Percentiles rank a stretch among this genome's conserved stretches.
Evolutionary conservation across 176 grass and related monocot genomes (phyloP).

Genomic region (barley (Hordeum vulgare)): MorexV3_pseudomolecules_assembly NC_058520.1:126631798-126632297

Average conservation of each 20-base stretch:
- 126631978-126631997: slow-evolving; percentile 83
- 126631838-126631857: slow-evolving; percentile 90
- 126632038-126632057: slow-evolving; percentile 71
- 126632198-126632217: background rate
- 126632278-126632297: background rate
- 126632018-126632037: slow-evolving; percentile 74
- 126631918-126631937: slow-evolving; percentile 55
- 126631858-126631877: slow-evolving; percentile 65
- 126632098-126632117: slow-evolving; percentile 84
- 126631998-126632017: slow-evolving; percentile 65
- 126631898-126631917: slow-evolving; percentile 51
- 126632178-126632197: too few relatives aligned
- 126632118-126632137: slow-evolving; percentile 83
- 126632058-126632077: slow-evolving; percentile 27
- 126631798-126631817: slow-evolving; percentile 66
- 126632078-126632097: slow-evolving; percentile 44
- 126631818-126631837: slow-evolving; percentile 97
- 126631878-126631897: slow-evolving; percentile 66
- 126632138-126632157: background rate
- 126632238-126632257: too few relatives aligned
- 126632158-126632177: background rate
- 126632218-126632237: too few relatives aligned
- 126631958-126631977: slow-evolving; percentile 85
- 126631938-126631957: slow-evolving; percentile 17
- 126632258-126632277: background rate